Base-by-base conservation (phyloP, 83 land plant genomes). In the Isoetes engelmannii region DNA sequence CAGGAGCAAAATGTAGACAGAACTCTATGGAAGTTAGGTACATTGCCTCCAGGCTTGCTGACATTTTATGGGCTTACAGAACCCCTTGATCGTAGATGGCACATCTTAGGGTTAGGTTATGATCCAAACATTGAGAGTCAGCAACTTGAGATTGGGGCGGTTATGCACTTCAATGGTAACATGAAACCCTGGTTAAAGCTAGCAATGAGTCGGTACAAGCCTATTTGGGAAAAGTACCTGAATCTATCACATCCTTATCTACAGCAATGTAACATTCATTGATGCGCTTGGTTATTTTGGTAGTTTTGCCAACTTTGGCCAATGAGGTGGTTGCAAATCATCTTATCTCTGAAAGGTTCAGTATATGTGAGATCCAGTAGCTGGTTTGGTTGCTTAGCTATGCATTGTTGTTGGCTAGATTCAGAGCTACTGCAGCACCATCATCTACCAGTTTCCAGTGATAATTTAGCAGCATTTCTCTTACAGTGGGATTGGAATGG, bases 81-180 rank as follows among this genome's bases (percentile, higher is more conserved):
- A 61, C 80, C 80, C 10, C 72, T 78, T 57, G 80, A 78, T 37
- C 56, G 68, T 4, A 48, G 51, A 10, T 73, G 70, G 78, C 80
- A 78, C 61, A 63, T 74, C 17, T 51, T 78, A 13, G 80, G 80
- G 7, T 56, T 74, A 48, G 80, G 80, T 9, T 78, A 78, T 55
- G 79, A 77, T 60, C 67, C 79, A 48, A 75, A 78, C 47, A 45
- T 74, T 37, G 78, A 78, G 43, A 60, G 17, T 44, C 80, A 69
- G 58, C 57, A 67, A 20, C 74, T 74, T 18, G 79, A 78, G 18
- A 78, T 60, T 44, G 80, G 44, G 43, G 65, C 72, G 42, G 79
- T 78, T 44, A 17, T 78, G 50, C 80, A 78, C 58, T 78, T 54
- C 50, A 78, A 74, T 68, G 79, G 80, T 12, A 78, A 78, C 37